Conservation (phyloP, 2,329 filamentous ascomycete species). For the Pleoardoris graminearum region DNA sequence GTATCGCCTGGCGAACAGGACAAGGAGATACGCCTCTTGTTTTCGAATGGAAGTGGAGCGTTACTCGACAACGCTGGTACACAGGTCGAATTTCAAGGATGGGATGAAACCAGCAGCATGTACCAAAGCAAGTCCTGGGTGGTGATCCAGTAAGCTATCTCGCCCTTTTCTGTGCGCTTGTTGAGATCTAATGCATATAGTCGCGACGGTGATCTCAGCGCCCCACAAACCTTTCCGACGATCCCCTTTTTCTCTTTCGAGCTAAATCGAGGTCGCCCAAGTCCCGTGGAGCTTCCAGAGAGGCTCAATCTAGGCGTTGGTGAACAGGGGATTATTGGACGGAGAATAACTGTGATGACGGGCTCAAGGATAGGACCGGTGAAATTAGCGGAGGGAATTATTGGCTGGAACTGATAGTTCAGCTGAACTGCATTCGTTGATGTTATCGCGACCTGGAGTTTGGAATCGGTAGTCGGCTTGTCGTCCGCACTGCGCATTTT, state of each 20-base stretch:
- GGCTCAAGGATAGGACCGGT: conserved; percentile 22
- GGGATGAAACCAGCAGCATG: conserved; percentile 5
- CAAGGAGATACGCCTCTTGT: conserved; percentile 30
- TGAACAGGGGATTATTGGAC: conserved; percentile 37
- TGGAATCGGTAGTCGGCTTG: too few relatives aligned
- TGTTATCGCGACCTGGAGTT: neutral
- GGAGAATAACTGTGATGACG: conserved; percentile 37
- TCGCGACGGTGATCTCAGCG: conserved; percentile 37
- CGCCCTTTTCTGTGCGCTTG: neutral
- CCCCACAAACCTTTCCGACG: conserved; percentile 4
- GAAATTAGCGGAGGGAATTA: conserved; percentile 36
- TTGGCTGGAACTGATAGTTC: conserved; percentile 38
- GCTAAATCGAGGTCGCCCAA: conserved; percentile 9
- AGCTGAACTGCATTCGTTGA: neutral
- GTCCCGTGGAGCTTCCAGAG: conserved; percentile 23
- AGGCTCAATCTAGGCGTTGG: conserved; percentile 37
- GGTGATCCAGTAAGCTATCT: conserved; percentile 34
- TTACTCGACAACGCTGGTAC: conserved; percentile 24
- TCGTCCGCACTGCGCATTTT: too few relatives aligned
- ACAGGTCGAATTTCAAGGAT: conserved; percentile 33
- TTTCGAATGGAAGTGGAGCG: conserved; percentile 26
- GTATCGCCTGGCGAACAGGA: conserved; percentile 13
- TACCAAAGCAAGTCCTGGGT: conserved; percentile 26
- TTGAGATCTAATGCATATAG: conserved; percentile 15
- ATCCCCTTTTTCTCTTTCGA: conserved; percentile 34